Evolutionary conservation across 148 eudicot genomes (phyloP).

Genomic region (Cornus kousa): DNA sequence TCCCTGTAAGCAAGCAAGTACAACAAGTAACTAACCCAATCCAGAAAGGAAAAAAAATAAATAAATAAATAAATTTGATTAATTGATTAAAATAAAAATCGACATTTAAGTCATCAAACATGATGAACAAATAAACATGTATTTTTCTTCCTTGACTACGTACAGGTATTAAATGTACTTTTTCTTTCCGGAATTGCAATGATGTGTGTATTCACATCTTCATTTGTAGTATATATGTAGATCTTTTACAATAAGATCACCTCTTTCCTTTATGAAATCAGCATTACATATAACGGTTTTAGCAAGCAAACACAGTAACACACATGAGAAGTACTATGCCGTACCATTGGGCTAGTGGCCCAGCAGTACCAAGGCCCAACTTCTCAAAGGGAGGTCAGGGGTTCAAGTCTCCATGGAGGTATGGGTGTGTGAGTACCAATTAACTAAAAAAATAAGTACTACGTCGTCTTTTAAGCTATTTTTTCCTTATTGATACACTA

Average conservation of each 20-base stretch:
- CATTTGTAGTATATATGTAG: too few relatives aligned
- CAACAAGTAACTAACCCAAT: conserved; percentile 7
- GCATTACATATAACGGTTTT: background rate
- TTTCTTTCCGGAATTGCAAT: too few relatives aligned
- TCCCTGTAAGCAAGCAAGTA: conserved; percentile 57
- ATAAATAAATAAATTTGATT: too few relatives aligned
- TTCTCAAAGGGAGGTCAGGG: too few relatives aligned
- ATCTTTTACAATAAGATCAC: background rate
- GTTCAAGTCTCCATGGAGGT: too few relatives aligned
- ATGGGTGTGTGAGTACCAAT: too few relatives aligned
- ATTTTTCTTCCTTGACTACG: too few relatives aligned
- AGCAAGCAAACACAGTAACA: background rate
- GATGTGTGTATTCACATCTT: too few relatives aligned
- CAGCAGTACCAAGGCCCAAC: too few relatives aligned
- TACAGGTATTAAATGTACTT: too few relatives aligned
- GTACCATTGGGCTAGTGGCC: too few relatives aligned
- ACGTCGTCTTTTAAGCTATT: background rate
- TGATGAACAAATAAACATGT: background rate
- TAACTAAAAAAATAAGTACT: background rate
- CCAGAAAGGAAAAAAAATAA: background rate
- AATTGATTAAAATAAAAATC: too few relatives aligned
- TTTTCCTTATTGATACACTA: background rate
- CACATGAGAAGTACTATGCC: background rate
- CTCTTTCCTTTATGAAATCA: background rate
- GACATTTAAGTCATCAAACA: background rate